A percentile compares a stretch with the other conserved stretches of the same genome.
Evolutionary conservation across 1,284 basidiomycete species (phyloP).

Genomic region (Leccinum pallidistipes): DNA sequence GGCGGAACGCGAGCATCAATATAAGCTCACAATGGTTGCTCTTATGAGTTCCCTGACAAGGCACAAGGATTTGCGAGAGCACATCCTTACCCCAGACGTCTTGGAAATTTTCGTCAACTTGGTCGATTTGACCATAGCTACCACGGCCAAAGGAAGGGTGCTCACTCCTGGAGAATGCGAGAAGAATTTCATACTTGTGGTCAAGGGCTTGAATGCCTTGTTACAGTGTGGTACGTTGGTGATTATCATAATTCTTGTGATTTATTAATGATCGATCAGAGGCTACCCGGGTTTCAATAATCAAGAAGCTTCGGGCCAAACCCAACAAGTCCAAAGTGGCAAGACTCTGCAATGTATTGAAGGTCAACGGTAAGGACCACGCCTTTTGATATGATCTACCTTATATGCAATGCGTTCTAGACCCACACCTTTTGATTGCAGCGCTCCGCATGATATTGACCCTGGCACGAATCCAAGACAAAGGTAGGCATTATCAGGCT

Average conservation of each 20-base stretch:
- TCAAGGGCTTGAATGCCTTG: slow-evolving; percentile 24
- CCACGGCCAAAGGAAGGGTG: not conserved
- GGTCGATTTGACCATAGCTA: slow-evolving; percentile 13
- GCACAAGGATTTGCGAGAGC: slow-evolving; percentile 12
- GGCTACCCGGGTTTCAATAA: not conserved
- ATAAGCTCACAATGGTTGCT: slow-evolving; percentile 21
- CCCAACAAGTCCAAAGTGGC: not conserved
- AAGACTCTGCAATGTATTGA: slow-evolving; percentile 19
- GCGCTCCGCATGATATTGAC: not conserved
- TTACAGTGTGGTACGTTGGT: slow-evolving; percentile 19
- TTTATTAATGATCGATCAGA: slow-evolving; percentile 10
- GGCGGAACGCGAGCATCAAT: slow-evolving; percentile 8
- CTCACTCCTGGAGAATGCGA: not conserved
- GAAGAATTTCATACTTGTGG: slow-evolving; percentile 21
- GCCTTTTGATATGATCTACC: not conserved
- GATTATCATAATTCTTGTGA: not conserved
- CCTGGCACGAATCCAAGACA: not conserved
- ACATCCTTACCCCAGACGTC: slow-evolving; percentile 18
- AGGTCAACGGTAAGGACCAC: not conserved
- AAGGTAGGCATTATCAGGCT: not conserved
- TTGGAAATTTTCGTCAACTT: slow-evolving; percentile 15
- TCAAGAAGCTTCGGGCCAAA: slow-evolving; percentile 9
- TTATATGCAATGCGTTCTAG: not conserved
- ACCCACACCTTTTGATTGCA: not conserved
- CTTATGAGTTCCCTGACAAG: slow-evolving; percentile 22